These are phyloP conservation scores for Rauvolfia tetraphylla DNA, from an alignment of 257 asterid genomes.

Conservation along the genomic window DNA sequence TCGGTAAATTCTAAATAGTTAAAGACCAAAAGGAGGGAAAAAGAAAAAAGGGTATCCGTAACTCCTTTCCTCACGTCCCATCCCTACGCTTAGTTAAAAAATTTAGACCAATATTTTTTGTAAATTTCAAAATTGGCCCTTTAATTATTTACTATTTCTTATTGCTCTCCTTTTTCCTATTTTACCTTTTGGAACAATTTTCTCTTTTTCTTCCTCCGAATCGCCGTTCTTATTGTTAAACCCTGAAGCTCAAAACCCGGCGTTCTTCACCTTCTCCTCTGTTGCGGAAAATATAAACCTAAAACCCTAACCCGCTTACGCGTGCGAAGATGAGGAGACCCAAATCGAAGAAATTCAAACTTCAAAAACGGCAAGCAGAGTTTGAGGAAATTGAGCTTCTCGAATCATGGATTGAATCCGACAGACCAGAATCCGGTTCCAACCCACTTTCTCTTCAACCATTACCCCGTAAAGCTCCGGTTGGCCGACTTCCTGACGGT, in stretches of 20 bases:
- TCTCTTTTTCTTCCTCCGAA: not conserved
- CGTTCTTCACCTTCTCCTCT: not conserved
- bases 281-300: not conserved
- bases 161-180: too few species aligned
- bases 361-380: slow-evolving; percentile 50
- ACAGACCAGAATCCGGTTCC: slow-evolving; percentile 67
- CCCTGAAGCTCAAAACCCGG: slow-evolving; percentile 13
- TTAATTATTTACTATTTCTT: too few species aligned
- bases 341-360: slow-evolving; percentile 40
- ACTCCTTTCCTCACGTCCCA: too few species aligned
- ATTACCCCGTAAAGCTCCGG: slow-evolving; percentile 45
- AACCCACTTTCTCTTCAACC: slow-evolving; percentile 66
- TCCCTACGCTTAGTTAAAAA: too few species aligned
- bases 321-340: slow-evolving; percentile 40
- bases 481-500: slow-evolving; percentile 58
- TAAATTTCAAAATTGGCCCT: too few species aligned
- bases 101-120: too few species aligned
- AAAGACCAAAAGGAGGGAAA: too few species aligned
- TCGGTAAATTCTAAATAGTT: too few species aligned
- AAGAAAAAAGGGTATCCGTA: too few species aligned
- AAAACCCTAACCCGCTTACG: not conserved
- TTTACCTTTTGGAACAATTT: too few species aligned
- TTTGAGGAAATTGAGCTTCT: slow-evolving; percentile 66
- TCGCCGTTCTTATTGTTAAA: not conserved
- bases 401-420: slow-evolving; percentile 65